Percentiles rank a stretch among this genome's conserved stretches.
phyloP scores from a whole-genome alignment of 129 eudicot species.

The Arctium lappa region DNA sequence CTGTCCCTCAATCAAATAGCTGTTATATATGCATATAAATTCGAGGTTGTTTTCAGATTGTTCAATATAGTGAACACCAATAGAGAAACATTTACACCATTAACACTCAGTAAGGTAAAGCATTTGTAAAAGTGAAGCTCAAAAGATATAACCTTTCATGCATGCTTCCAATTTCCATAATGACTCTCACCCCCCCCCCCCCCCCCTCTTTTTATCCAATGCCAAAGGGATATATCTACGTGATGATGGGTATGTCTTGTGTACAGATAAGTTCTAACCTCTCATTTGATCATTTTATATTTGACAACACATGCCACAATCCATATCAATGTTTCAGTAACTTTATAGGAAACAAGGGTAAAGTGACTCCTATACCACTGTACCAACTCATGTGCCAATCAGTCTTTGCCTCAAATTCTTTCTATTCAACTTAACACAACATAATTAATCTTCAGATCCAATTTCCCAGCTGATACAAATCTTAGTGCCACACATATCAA shows the following conservation, averaged over 20 bases:
- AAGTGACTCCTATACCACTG: neutral
- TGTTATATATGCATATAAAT: neutral
- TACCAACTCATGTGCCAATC: neutral
- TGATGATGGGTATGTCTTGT: neutral
- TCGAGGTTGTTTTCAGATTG: neutral
- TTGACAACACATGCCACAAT: neutral
- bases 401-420: neutral
- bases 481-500: neutral
- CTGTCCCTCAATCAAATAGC: neutral
- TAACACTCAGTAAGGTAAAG: neutral
- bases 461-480: neutral
- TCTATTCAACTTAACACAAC: neutral
- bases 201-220: neutral
- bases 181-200: too few relatives aligned
- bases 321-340: neutral
- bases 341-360: neutral
- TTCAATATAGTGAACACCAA: neutral
- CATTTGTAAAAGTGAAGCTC: neutral
- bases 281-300: neutral
- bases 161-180: neutral
- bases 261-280: neutral
- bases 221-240: neutral
- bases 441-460: slow-evolving; percentile 3
- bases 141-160: neutral
- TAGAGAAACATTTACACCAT: neutral